Base-by-base conservation (phyloP, 2,329 filamentous ascomycete species). In the Exophiala mesophila region DNA sequence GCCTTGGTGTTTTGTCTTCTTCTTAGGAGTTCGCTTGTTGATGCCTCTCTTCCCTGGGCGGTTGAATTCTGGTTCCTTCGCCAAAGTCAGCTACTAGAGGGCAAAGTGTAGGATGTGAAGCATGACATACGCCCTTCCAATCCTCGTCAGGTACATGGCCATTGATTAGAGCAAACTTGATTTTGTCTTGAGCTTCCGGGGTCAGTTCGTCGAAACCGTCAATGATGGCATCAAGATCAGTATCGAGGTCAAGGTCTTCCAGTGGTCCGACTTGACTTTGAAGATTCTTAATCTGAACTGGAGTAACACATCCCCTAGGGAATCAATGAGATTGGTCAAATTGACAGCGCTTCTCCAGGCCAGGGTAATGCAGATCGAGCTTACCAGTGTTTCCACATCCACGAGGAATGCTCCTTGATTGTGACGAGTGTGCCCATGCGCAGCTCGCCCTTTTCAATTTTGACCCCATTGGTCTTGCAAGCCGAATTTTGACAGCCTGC, bases 351-450 rank as follows among this genome's bases (percentile, higher is more conserved):
- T n/a, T 17, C 8, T 4, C 2, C 42, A 34, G 26, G 31, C 15
- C 28, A 9, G 34, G 5, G 30, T 34, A 24, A 32, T 4, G 3
- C 17, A 24, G 37, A 38, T 32, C 12, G 17, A 56, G n/a, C 75
- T 59, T 73, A 94, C 90, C 90, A 96, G 63, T 97, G 90, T 60
- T 83, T 84, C 81, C 84, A 97, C 44, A 70, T 64, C 78, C 80
- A 94, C 57, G 73, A 74, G 30, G 77, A 77, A 57, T 81, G 73
- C 1, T 70, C 68, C 0, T 70, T 57, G 20, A 83, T 75, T 6
- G 75, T 76, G 50, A 94, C 76, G 72, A 82, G 86, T 16, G 74
- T 75, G 30, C 85, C 90, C 39, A 88, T 77, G 41, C 90, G 83
- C 2, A 95, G 68, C 52, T 87, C 79, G 42, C 83, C 87, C 67